Base-by-base conservation (phyloP, 192 early-diverging fungal species). In the Spinellus fusiger region DNA sequence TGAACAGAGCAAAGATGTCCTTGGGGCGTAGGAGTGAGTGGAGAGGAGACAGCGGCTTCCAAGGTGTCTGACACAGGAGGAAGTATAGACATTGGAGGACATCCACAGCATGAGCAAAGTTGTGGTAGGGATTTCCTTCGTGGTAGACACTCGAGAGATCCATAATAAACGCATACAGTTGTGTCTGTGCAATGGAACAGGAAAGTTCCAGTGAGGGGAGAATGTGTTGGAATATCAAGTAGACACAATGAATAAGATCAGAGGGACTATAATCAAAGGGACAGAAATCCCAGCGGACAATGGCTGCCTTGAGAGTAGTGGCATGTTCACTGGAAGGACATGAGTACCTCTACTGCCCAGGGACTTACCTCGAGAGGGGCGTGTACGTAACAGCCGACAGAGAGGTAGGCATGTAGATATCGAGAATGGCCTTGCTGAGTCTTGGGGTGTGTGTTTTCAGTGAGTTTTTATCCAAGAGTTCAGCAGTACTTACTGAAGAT, bases 71-170 rank as follows among this genome's bases (percentile, higher is more conserved):
- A 70, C 84, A 86, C 56, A 91, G 69, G 49, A 89, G 89, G 72
- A 86, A 93, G 68, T 86, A 89, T 44, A 91, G 89, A 46, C 88
- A 84, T 67, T 96, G 94, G 10, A 89, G 71, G n/a, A 98, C 96
- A 68, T 98, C 96, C 4, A 94, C 87, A 1, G 94, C 96, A 68
- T 98, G 96, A 25, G 85, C 81, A 71, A 93, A 91, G 76, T 98
- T 98, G 77, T 98, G 96, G 66, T 93, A 96, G 7, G 92, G 90
- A 70, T 95, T 95, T 12, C 64, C 75, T 16, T 77, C 70, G 51
- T 84, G 75, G 61, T 86, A 86, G 9, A 74, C 71, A 57, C 77
- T 74, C 34, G 76, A 66, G 26, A 86, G 52, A 38, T 75, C 80
- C 40, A 82, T 68, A 9, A 84, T 69, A 56, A 84, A 78, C 15